Base-by-base conservation (phyloP, 2,329 filamentous ascomycete species). In the Paramyrothecium sp. region DNA sequence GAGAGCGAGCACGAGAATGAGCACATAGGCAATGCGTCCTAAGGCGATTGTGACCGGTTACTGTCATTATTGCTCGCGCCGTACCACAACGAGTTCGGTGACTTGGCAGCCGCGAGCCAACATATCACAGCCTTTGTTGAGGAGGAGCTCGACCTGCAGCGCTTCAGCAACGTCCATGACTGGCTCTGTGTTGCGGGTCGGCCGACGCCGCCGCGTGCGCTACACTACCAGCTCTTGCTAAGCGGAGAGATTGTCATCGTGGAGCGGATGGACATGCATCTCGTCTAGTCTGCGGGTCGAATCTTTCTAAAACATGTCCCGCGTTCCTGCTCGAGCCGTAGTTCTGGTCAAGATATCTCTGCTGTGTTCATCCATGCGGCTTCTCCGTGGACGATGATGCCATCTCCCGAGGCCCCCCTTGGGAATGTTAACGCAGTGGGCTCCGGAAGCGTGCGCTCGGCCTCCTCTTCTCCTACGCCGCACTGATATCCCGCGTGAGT, bases 381-480 rank as follows among this genome's bases (percentile, higher is more conserved):
- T 48, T 48, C 10, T 20, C 16, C 16, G 21, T 48, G 46, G 19
- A n/a, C 46, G 19, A 11, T 10, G 13, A 8, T 48, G n/a, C n/a
- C n/a, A n/a, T n/a, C n/a, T n/a, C n/a, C n/a, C n/a, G n/a, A n/a
- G n/a, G n/a, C n/a, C n/a, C n/a, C n/a, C n/a, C n/a, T n/a, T n/a
- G n/a, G n/a, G n/a, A n/a, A n/a, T 41, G 34, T 41, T n/a, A 41
- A 20, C 46, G 19, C 46, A 10, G 16, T 10, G 13, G 12, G 46
- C 16, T 12, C 46, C 46, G 12, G 19, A 8, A 20, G 46, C 19
- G 46, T 13, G 55, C 34, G 16, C 53, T 54, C 5, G 58, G 58
- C 26, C 52, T 78, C 55, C 63, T 78, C 7, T 69, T 65, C 56
- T 71, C 70, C 8, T 77, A 77, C 57, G 63, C 63, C 2, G 66